Evolutionary conservation across 2,329 filamentous ascomycete species (phyloP).

Genomic region (Colletotrichum australisinense): DNA sequence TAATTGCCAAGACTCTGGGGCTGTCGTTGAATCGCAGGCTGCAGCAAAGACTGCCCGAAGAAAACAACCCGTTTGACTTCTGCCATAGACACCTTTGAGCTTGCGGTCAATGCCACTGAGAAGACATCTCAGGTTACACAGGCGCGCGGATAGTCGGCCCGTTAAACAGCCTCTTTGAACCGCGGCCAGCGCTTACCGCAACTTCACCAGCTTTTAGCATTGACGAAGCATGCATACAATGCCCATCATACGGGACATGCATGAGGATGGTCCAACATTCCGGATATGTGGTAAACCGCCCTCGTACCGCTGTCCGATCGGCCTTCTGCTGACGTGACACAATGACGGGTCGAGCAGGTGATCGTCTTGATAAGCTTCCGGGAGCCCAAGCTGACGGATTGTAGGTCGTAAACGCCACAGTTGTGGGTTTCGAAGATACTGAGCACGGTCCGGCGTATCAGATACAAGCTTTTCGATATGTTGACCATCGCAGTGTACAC

Average conservation of each 20-base stretch:
- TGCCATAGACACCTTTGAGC: not conserved
- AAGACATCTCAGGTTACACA: not conserved
- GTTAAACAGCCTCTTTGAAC: too few species aligned
- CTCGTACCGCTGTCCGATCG: not conserved
- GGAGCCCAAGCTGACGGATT: not conserved
- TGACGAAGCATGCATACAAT: too few species aligned
- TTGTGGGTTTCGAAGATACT: not conserved
- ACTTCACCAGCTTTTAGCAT: too few species aligned
- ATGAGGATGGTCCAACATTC: too few species aligned
- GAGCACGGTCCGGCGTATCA: not conserved
- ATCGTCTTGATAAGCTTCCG: not conserved
- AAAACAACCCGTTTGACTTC: not conserved
- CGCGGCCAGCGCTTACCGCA: too few species aligned
- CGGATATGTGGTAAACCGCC: not conserved
- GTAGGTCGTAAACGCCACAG: slow-evolving; percentile 6
- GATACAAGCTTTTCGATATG: not conserved
- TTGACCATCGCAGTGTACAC: too few species aligned
- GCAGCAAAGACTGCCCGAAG: too few species aligned
- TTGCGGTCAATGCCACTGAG: fast-evolving
- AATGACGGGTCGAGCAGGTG: not conserved
- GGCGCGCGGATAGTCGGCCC: not conserved
- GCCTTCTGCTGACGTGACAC: not conserved
- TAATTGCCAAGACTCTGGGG: too few species aligned
- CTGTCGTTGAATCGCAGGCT: too few species aligned
- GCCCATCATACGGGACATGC: too few species aligned